These are phyloP conservation scores for Cladophialophora immunda DNA, from an alignment of 2,329 filamentous ascomycete species.

Conservation along the genomic window DNA sequence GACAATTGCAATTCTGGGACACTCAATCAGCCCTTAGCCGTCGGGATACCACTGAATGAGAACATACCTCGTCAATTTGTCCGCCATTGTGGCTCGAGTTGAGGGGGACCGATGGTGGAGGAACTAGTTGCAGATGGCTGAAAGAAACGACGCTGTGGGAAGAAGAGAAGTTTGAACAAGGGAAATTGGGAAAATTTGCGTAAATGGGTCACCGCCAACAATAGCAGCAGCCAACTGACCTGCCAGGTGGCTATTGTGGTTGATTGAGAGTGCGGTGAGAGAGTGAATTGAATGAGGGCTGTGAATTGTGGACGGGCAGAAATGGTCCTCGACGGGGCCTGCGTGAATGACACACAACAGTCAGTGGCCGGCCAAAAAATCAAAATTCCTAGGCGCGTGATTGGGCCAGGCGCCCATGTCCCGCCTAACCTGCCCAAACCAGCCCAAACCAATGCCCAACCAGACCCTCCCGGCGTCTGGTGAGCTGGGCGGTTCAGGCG, in stretches of 20 bases:
- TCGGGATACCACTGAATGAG: constrained; percentile 40
- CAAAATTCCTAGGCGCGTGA: constrained; percentile 29
- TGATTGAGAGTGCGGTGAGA: constrained; percentile 26
- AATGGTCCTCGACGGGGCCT: not conserved
- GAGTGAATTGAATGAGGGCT: constrained; percentile 22
- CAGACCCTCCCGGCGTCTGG: not conserved
- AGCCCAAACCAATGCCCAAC: not conserved
- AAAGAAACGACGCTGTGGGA: not conserved
- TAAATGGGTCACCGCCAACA: constrained; percentile 29
- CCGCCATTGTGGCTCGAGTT: constrained; percentile 71
- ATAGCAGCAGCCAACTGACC: constrained; percentile 23
- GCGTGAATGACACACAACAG: not conserved
- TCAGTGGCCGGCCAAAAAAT: constrained; percentile 22
- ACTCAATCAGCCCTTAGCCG: constrained; percentile 22
- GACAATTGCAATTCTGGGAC: constrained; percentile 91
- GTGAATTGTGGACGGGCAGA: constrained; percentile 26
- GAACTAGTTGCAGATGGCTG: not conserved
- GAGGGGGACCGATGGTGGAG: not conserved
- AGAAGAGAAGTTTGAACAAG: not conserved
- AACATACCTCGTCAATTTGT: constrained; percentile 89
- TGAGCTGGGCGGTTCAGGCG: not conserved
- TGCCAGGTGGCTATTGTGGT: constrained; percentile 28
- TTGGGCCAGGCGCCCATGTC: constrained; percentile 20
- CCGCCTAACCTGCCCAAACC: constrained; percentile 12
- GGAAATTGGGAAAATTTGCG: not conserved